Base-by-base conservation (phyloP, 768 basidiomycete genomes). In the Neoboletus subvelutipes region DNA sequence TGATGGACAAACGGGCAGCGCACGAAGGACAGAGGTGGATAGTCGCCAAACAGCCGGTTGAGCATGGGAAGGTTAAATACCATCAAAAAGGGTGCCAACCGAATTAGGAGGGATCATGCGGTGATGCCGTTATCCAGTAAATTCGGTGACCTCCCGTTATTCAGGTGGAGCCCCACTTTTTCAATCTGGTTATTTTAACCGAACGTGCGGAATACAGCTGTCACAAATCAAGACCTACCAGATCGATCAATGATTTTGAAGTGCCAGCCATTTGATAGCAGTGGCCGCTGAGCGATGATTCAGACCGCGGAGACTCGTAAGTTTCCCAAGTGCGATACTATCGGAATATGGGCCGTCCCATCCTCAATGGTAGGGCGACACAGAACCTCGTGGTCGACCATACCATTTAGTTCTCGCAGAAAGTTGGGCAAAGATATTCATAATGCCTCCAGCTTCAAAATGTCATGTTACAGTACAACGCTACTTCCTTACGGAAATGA, bases 41-140 rank as follows among this genome's bases (percentile, higher is more conserved):
- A 57, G 24, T 5, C 24, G 52, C 33, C 17, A 9, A 57, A 42
- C 41, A 39, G 28, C 34, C 36, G 49, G 24, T 29, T 9, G 24
- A 34, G 4, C 11, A 43, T 41, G 52, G 36, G 50, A 46, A 46
- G 52, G 2, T 69, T 71, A 67, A 37, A 68, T 69, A 69, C 55
- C 56, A 43, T 22, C 49, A 24, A 31, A 11, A 13, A 18, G 9
- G 13, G 18, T 55, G 36, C 49, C 37, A 48, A 45, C 46, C 61
- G 43, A 52, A 54, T 51, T 42, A 34, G 48, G 54, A 31, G 15
- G 29, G 42, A 11, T 34, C 46, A 50, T 50, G 57, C 54, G 59
- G 52, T 28, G 34, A 54, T 67, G 65, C 63, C 63, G 70, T 61
- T 20, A 66, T 28, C 45, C 5, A 29, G 2, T 2, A 22, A n/a